Evolutionary conservation across 2,329 filamentous ascomycete species (phyloP).

Genomic region (Decorospora gaudefroyi): DNA sequence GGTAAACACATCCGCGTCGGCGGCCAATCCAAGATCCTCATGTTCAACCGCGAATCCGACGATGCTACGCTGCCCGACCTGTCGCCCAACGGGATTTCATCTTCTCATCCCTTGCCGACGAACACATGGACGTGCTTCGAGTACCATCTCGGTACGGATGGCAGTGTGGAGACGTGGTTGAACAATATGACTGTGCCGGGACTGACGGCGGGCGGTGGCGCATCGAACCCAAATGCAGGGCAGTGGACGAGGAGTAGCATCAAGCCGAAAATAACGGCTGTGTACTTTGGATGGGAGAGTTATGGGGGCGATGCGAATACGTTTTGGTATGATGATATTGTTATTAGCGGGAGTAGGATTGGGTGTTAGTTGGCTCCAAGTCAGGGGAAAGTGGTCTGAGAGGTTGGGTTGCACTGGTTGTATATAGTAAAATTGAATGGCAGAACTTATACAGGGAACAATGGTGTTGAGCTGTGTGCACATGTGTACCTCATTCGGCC

Average conservation of each 20-base stretch:
- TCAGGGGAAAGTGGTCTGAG: too few species aligned
- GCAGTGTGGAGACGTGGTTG: constrained; percentile 65
- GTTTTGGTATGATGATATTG: constrained; percentile 66
- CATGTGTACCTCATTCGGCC: too few species aligned
- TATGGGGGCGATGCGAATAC: constrained; percentile 65
- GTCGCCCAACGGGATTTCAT: constrained; percentile 62
- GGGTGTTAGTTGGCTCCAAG: constrained; percentile 50
- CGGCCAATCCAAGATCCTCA: constrained; percentile 63
- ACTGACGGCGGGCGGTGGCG: constrained; percentile 56
- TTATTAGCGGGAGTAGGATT: constrained; percentile 54
- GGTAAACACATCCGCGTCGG: constrained; percentile 66
- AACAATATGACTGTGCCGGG: constrained; percentile 58
- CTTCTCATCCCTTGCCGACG: constrained; percentile 58
- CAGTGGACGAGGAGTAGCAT: constrained; percentile 58
- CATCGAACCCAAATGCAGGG: constrained; percentile 56
- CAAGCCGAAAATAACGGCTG: constrained; percentile 58
- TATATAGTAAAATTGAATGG: background rate
- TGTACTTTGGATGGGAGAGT: constrained; percentile 68
- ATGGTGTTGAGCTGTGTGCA: too few species aligned
- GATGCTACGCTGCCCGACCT: constrained; percentile 66
- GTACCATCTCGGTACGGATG: constrained; percentile 63
- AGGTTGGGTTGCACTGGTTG: too few species aligned
- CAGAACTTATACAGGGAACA: too few species aligned
- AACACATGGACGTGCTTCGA: constrained; percentile 64
- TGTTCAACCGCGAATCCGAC: constrained; percentile 68